Base-by-base conservation (phyloP, 1,284 basidiomycete genomes). In the Agroathelia rolfsii region DNA sequence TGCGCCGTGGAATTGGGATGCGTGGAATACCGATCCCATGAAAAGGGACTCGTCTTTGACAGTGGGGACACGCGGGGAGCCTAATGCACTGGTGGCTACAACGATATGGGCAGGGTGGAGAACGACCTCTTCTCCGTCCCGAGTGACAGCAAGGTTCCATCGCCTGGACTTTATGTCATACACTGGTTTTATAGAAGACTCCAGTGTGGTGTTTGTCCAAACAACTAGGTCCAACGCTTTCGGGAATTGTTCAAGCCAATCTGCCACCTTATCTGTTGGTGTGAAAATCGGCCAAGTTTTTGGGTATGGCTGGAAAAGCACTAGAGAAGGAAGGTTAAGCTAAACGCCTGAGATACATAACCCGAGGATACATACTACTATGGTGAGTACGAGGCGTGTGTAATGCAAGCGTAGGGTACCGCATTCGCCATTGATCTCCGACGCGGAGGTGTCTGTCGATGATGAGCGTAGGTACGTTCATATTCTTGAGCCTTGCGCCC, bases 351-450 rank as follows among this genome's bases (percentile, higher is more conserved):
- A 50, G n/a, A n/a, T n/a, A n/a, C n/a, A n/a, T n/a, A n/a, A n/a
- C n/a, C n/a, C n/a, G 29, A 17, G 19, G 6, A 6, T 12, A 49
- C 59, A 31, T 32, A 64, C 61, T 37, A 9, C 45, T 32, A 39
- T 59, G 55, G 17, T 65, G 56, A 13, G 46, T 48, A 24, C 51
- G 49, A 10, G 55, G 45, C 1, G 62, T 69, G 41, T 72, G 68
- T n/a, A 72, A 48, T 1, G 58, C 62, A 13, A 73, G 45, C 2
- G 62, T 60, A 23, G 65, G 59, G 45, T 76, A 73, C 7, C 71
- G 58, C 17, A 58, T 55, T 19, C 69, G 49, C 73, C 72, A 76
- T 39, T 60, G 61, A 45, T 74, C 70, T 6, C 74, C 73, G 4
- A 76, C 51, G 3, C 64, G 51, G 17, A 52, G 41, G 27, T 61